phyloP scores from a whole-genome alignment of 202 grass and related monocot species.

The Musa balbisiana region DNA sequence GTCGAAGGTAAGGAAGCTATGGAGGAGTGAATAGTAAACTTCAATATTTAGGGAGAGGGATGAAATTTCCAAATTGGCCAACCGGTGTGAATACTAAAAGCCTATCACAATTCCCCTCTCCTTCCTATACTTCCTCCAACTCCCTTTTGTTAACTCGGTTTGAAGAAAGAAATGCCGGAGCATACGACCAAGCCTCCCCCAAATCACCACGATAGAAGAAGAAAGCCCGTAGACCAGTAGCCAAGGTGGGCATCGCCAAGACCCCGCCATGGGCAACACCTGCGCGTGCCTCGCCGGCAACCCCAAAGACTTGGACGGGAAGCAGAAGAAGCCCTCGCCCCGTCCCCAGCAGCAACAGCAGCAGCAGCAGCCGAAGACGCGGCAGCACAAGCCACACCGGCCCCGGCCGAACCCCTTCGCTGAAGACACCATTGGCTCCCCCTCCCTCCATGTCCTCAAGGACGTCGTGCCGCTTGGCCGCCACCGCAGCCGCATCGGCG shows the following conservation, averaged over 20 bases:
- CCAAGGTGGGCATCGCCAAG: background rate
- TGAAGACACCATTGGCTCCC: background rate
- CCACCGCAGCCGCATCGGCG: slow-evolving; percentile 10
- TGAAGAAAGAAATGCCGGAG: background rate
- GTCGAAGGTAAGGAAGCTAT: too few species aligned
- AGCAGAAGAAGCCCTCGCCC: background rate
- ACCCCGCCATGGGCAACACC: slow-evolving; percentile 2
- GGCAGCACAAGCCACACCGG: background rate
- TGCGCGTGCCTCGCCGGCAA: background rate
- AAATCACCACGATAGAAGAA: background rate
- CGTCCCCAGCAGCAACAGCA: background rate
- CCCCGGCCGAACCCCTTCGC: slow-evolving; percentile 5
- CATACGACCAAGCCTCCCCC: background rate
- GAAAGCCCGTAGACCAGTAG: background rate
- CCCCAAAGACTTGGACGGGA: background rate
- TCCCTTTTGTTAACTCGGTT: background rate
- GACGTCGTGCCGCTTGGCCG: slow-evolving; percentile 7
- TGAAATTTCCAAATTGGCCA: too few species aligned
- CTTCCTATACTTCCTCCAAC: background rate
- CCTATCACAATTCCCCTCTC: too few species aligned
- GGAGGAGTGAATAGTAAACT: too few species aligned
- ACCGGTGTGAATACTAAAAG: too few species aligned
- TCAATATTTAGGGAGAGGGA: too few species aligned
- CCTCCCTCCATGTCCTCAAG: slow-evolving; percentile 8
- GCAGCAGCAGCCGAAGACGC: background rate